phyloP scores from a whole-genome alignment of 257 asterid species.

The Solanum lignicaule region DNA sequence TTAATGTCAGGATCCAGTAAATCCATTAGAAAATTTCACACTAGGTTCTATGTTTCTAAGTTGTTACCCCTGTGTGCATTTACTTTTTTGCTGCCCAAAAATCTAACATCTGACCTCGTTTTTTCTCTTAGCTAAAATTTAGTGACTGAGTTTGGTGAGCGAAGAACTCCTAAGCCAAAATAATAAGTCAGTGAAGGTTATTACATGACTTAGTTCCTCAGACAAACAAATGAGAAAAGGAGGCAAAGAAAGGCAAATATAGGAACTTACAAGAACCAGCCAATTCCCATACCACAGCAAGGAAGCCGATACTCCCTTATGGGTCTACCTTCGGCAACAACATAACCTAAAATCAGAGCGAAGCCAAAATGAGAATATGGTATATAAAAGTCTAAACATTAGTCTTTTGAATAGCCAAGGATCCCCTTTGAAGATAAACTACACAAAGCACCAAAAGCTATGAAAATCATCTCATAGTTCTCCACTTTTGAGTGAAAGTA shows the following conservation, averaged over 20 bases:
- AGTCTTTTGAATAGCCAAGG: background rate
- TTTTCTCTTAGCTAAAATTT: background rate
- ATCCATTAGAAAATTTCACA: background rate
- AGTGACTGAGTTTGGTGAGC: background rate
- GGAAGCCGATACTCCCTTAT: conserved; percentile 62
- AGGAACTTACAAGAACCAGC: conserved; percentile 84
- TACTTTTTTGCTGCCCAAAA: background rate
- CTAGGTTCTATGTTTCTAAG: background rate
- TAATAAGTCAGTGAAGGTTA: background rate
- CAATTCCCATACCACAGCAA: conserved; percentile 87
- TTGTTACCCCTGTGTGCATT: background rate
- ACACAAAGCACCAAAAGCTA: background rate
- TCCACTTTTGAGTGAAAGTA: background rate
- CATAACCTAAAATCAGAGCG: conserved; percentile 38
- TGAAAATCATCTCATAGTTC: background rate
- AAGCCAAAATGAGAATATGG: background rate
- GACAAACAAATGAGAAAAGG: background rate
- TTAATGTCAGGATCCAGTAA: background rate
- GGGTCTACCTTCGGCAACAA: conserved; percentile 39
- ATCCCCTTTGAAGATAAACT: background rate
- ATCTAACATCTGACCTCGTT: background rate
- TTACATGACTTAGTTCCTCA: background rate
- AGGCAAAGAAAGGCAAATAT: background rate
- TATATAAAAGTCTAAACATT: background rate
- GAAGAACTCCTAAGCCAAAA: background rate